Evolutionary conservation across 768 basidiomycete species (phyloP), one percentile per base, ranked within the genome.

Genomic region (Tylopilus sp.): DNA sequence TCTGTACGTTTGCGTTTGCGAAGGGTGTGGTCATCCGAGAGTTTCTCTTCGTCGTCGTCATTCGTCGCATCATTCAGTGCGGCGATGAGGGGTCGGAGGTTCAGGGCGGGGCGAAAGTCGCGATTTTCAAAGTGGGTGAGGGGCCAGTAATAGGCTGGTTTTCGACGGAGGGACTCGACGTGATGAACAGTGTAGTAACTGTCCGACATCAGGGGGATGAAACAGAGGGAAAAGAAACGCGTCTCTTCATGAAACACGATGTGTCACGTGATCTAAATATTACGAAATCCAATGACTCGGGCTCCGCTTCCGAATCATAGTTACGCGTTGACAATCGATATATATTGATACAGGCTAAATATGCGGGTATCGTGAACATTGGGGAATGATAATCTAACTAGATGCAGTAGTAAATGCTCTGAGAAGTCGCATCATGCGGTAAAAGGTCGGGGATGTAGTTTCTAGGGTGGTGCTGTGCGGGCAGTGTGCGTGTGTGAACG

Each of bases 81-180:
- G n/a, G 62, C 48, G 42, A 69, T 51, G n/a, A 70, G 52, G 8
- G 55, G 40, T 18, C 52, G 56, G n/a, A 69, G 52, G 41, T 70
- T 67, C 8, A 70, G 57, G 21, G 69, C 64, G 25, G 67, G 67
- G 17, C 67, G 58, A 30, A 70, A 69, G 44, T 53, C 42, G 20
- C 45, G 30, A 44, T 51, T 18, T 22, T 22, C 15, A 38, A 35
- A 40, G 18, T 18, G 6, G 33, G 12, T 23, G 38, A 40, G 33
- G 10, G 57, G 64, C 69, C 67, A 68, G 30, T 69, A 70, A 41
- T 57, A 63, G 3, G 57, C 48, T 8, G 55, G 22, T 15, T 47
- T 58, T 25, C 56, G 50, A 38, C 67, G 65, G 11, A 69, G 45
- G n/a, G 62, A 69, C 33, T 70, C 69, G 49, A 52, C 48, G 26